Conservation (phyloP, 139 green algal species). For the Pedinophyceae sp. region DNA sequence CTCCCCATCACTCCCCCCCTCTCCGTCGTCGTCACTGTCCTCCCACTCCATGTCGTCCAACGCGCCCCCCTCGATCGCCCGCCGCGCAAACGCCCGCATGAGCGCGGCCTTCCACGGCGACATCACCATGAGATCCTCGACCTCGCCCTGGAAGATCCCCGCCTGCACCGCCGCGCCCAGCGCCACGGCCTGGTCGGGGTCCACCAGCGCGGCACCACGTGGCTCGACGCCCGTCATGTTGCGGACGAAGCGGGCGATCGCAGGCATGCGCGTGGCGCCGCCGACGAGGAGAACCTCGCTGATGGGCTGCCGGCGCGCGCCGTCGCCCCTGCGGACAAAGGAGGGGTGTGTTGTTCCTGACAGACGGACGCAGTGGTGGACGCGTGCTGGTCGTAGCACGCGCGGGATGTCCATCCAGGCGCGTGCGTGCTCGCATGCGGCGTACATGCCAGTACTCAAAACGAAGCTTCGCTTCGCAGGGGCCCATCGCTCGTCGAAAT, state of each 20-base stretch:
- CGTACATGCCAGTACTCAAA: too few relatives aligned
- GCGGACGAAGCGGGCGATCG: conserved; percentile 45
- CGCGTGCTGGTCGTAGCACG: too few relatives aligned
- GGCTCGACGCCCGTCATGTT: conserved; percentile 71
- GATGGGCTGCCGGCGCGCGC: conserved; percentile 29
- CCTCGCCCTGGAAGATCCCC: conserved; percentile 55
- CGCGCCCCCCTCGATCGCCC: conserved; percentile 21
- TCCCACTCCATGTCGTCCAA: conserved; percentile 5
- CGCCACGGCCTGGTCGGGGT: conserved; percentile 74
- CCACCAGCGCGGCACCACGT: conserved; percentile 18
- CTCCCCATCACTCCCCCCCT: neutral
- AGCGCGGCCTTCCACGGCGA: conserved; percentile 57
- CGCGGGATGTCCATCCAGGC: too few relatives aligned
- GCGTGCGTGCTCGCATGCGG: too few relatives aligned
- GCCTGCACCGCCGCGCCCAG: conserved; percentile 70
- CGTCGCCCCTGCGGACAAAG: neutral
- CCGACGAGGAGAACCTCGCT: conserved; percentile 68
- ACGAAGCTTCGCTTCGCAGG: too few relatives aligned
- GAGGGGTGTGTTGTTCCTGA: too few relatives aligned
- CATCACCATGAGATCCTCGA: conserved; percentile 62
- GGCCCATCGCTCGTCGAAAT: too few relatives aligned
- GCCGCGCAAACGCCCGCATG: conserved; percentile 51
- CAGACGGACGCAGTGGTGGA: too few relatives aligned
- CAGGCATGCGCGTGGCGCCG: conserved; percentile 67
- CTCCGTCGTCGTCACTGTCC: neutral